Base-by-base conservation (phyloP, 805 yeast genomes). In the Candida morakotiae region DNA sequence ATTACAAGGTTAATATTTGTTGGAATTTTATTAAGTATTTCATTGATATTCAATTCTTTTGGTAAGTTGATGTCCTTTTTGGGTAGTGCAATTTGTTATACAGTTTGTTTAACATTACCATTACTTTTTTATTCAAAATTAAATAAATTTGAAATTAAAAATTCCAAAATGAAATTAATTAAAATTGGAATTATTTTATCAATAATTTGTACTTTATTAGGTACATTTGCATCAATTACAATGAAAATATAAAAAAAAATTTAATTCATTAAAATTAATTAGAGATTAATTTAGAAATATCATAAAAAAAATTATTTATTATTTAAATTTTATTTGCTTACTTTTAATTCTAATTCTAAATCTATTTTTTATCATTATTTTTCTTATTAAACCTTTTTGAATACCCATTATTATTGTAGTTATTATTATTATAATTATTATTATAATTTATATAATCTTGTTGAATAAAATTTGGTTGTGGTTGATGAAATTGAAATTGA, bases 11-110 rank as follows among this genome's bases (percentile, higher is more conserved):
- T 58, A 2, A 34, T 52, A 2, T 60, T 58, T 46, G 49, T 53
- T 35, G 44, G 43, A 1, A 16, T 56, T 2, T 42, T 58, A 4
- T 47, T 58, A 11, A 29, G 34, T 1, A 38, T 58, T 20, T 56
- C 70, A 1, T 45, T 64, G 18, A 32, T 58, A 13, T 59, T 67
- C 31, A 56, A 59, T 3, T 62, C 65, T 7, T 67, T 67, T 41
- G 73, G 70, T 14, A 56, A 54, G 41, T 55, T 66, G 17, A 59
- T 67, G 24, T 67, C 71, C 2, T 62, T 67, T 30, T 47, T 67
- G 26, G 73, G 73, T 9, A 52, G 67, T 26, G 60, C 71, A 8
- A 55, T 67, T 31, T 67, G 73, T 41, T 66, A 62, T 44, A 55
- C 64, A 14, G 59, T 67, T 20, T 67, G 73, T 44, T 44, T 67